Evolutionary conservation across 2,329 filamentous ascomycete genomes (phyloP).

Genomic region (Fusarium sambucinum): DNA sequence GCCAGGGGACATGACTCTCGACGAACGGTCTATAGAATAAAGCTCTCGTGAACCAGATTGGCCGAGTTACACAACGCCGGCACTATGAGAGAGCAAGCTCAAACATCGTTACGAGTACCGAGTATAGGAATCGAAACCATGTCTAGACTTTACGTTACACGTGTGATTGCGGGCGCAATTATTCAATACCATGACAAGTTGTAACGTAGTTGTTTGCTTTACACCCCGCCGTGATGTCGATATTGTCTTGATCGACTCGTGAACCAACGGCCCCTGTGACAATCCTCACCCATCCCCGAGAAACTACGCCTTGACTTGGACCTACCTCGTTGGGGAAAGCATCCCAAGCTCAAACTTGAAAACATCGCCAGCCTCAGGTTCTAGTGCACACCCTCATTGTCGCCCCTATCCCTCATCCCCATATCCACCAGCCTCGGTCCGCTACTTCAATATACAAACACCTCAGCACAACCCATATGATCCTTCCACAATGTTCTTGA

Average conservation of each 20-base stretch:
- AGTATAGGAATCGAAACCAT: slow-evolving; percentile 15
- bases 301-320: not conserved
- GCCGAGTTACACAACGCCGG: slow-evolving; percentile 6
- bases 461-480: not conserved
- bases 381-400: slow-evolving; percentile 7
- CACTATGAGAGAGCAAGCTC: not conserved
- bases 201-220: slow-evolving; percentile 9
- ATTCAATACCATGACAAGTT: slow-evolving; percentile 11
- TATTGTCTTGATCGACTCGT: not conserved
- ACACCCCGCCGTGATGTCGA: slow-evolving; percentile 18
- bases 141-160: slow-evolving; percentile 3
- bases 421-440: slow-evolving; percentile 10
- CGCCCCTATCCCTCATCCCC: slow-evolving; percentile 7
- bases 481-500: slow-evolving; percentile 17
- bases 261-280: slow-evolving; percentile 1
- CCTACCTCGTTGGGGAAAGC: slow-evolving; percentile 32
- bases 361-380: slow-evolving; percentile 13
- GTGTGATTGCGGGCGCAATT: slow-evolving; percentile 22
- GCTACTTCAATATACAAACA: slow-evolving; percentile 2
- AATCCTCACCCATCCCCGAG: not conserved
- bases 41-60: slow-evolving; percentile 6
- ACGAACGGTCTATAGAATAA: not conserved
- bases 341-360: slow-evolving; percentile 24
- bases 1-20: not conserved
- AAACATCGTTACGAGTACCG: slow-evolving; percentile 10